Conservation (phyloP, 2,329 filamentous ascomycete species). For the Aspergillus fijiensis region DNA sequence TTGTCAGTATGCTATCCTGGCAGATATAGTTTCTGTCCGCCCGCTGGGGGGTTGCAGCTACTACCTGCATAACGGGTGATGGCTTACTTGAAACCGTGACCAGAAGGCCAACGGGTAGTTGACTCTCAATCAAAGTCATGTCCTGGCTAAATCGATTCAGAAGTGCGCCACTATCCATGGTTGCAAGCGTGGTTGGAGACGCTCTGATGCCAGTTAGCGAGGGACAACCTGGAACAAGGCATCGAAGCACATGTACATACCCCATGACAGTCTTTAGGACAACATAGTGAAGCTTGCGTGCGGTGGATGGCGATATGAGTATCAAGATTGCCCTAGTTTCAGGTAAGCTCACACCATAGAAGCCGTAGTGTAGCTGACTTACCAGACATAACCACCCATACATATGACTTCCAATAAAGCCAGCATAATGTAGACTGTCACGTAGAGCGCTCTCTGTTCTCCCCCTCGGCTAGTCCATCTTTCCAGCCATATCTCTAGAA, state of each 20-base stretch:
- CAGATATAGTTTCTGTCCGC: too few relatives aligned
- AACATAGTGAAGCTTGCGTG: constrained; percentile 1
- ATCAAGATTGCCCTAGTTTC: constrained; percentile 2
- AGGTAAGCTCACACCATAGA: background rate
- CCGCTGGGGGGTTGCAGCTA: background rate
- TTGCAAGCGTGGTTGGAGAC: background rate
- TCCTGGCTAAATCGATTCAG: constrained; percentile 1
- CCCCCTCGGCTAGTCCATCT: background rate
- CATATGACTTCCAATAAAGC: background rate
- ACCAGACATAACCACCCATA: constrained; percentile 7
- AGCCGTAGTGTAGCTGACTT: background rate
- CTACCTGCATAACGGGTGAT: background rate
- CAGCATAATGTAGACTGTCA: background rate
- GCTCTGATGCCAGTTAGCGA: background rate
- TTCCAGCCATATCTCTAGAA: background rate
- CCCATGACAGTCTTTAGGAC: constrained; percentile 2
- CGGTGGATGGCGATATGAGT: background rate
- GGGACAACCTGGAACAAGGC: background rate
- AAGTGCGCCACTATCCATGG: background rate
- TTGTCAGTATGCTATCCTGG: background rate
- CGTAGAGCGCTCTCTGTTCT: background rate
- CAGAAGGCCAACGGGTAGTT: background rate
- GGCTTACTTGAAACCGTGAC: constrained; percentile 3
- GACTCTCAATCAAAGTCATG: constrained; percentile 7
- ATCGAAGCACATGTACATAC: background rate